Evolutionary conservation across 306 rosid species (phyloP).

Genomic region (Sophora flavescens): DNA sequence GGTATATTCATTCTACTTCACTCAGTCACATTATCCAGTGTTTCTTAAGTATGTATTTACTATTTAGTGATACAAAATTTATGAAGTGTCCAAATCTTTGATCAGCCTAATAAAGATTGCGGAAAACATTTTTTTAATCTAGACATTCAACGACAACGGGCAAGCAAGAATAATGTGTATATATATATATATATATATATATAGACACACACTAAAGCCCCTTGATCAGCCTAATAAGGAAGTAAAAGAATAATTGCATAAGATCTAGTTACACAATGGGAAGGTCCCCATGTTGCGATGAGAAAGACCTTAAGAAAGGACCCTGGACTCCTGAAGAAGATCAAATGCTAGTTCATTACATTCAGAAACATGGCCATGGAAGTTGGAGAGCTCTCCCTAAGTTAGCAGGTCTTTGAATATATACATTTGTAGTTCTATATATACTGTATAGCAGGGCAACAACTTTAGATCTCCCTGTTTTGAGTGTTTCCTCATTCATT

Average conservation of each 20-base stretch:
- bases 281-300: constrained; percentile 76
- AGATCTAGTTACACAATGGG: constrained; percentile 55
- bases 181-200: constrained; percentile 41
- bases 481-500: not conserved
- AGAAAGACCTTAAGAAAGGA: constrained; percentile 82
- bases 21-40: too few species aligned
- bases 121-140: constrained; percentile 29
- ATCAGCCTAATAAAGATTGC: constrained; percentile 43
- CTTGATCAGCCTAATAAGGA: constrained; percentile 37
- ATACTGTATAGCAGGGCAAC: not conserved
- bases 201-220: constrained; percentile 14
- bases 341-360: constrained; percentile 73
- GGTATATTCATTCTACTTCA: too few species aligned
- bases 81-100: constrained; percentile 49
- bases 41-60: not conserved
- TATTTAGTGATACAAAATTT: not conserved
- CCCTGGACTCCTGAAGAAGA: constrained; percentile 94
- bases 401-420: constrained; percentile 65
- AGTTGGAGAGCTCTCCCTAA: constrained; percentile 93
- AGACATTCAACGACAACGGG: constrained; percentile 50
- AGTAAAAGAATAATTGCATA: constrained; percentile 28
- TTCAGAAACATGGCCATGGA: constrained; percentile 80
- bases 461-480: not conserved
- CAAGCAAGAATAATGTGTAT: constrained; percentile 48
- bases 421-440: not conserved